Evolutionary conservation across 306 rosid species (phyloP), one percentile per base, ranked within the genome.

Genomic region (Glycine soja): DNA sequence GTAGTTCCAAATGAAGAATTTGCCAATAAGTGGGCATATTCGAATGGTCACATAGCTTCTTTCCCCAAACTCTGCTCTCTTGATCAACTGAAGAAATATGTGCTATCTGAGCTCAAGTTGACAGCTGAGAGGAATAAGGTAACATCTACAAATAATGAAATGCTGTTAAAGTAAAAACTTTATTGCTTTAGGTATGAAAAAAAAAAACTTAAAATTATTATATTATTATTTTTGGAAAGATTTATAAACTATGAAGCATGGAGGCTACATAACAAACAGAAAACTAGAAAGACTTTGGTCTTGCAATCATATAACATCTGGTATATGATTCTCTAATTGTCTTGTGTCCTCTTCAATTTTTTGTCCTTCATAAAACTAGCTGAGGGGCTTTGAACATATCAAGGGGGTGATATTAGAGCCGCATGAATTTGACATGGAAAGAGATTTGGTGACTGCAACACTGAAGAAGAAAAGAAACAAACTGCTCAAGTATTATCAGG

Each of bases 121-220:
- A 88, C 90, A 4, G 97, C 97, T 13, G 88, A 90, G 83, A 93
- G 94, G 79, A 90, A 90, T 87, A 88, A 89, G 97, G 98, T 94
- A 82, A 70, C 40, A 18, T 54, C 61, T 24, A 24, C 30, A 2
- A 24, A 24, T 24, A 24, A 24, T 24, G 30, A 54, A 54, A 15
- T 18, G 63, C 32, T 57, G 63, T 3, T 16, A 16, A 57, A 57
- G 18, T 4, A 10, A 61, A 24, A 38, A 36, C 5, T 38, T 38
- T 38, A 38, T 38, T 38, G 43, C 43, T 38, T 38, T 38, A 4
- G 43, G 43, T 38, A 38, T 38, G 43, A 24, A 38, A 38, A 38
- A 38, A 38, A 36, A 5, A 38, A 38, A 0, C 7, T 38, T 38
- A 38, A 38, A 38, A 38, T 38, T 38, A 42, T 65, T 63, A 24